phyloP scores from a whole-genome alignment of 306 rosid species.

The Citrullus mucosospermus region DNA sequence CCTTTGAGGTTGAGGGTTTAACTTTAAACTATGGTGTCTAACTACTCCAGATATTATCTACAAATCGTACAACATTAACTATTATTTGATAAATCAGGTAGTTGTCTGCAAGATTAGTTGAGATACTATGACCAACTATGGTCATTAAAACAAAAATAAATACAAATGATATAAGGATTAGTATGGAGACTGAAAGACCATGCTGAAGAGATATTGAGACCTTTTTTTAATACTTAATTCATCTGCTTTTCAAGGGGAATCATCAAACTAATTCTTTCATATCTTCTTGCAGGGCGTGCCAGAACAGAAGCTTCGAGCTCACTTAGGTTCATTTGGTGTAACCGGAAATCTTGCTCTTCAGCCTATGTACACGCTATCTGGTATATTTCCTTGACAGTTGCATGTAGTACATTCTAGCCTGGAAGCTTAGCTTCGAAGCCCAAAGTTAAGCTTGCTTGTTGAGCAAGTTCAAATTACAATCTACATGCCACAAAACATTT shows the following conservation, averaged over 20 bases:
- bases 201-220: neutral
- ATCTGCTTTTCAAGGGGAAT: neutral
- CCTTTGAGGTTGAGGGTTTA: neutral
- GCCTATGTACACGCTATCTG: slow-evolving; percentile 98
- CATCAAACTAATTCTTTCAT: neutral
- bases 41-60: neutral
- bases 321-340: slow-evolving; percentile 93
- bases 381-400: slow-evolving; percentile 24
- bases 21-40: neutral
- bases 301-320: slow-evolving; percentile 93
- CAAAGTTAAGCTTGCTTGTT: neutral
- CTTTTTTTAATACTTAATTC: neutral
- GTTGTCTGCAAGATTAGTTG: neutral
- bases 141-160: neutral
- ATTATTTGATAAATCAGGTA: neutral
- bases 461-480: neutral
- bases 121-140: neutral
- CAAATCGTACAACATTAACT: neutral
- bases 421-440: neutral
- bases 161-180: neutral
- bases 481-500: neutral
- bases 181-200: neutral
- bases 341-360: slow-evolving; percentile 99
- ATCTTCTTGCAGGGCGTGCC: slow-evolving; percentile 81
- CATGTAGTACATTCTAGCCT: neutral